Evolutionary conservation across 116 monocot species (phyloP).

Genomic region (Trichopus zeylanicus): DNA sequence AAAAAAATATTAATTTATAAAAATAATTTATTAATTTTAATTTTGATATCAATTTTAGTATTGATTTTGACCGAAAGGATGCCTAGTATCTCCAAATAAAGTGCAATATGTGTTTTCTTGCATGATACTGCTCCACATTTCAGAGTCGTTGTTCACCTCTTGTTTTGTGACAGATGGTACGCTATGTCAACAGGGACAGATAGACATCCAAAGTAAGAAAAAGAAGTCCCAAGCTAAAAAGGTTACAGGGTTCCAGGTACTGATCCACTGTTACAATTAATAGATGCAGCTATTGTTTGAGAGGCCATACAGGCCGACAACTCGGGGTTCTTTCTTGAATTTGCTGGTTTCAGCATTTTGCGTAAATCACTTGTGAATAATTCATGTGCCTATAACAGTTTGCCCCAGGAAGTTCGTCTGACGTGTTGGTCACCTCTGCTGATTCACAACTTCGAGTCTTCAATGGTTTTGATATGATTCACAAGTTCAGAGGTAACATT

Average conservation of each 20-base stretch:
- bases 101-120: background rate
- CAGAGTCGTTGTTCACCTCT: slow-evolving; percentile 2
- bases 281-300: too few species aligned
- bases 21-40: too few species aligned
- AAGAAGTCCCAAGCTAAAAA: slow-evolving; percentile 74
- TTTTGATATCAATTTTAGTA: too few species aligned
- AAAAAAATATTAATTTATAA: too few species aligned
- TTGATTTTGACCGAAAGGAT: too few species aligned
- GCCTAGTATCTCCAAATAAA: too few species aligned
- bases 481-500: slow-evolving; percentile 82
- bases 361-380: background rate
- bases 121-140: background rate
- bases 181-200: slow-evolving; percentile 58
- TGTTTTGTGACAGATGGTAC: slow-evolving; percentile 47
- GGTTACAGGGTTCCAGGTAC: slow-evolving; percentile 93
- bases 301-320: too few species aligned
- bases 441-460: slow-evolving; percentile 86
- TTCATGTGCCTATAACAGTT: slow-evolving; percentile 45
- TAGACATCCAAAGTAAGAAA: slow-evolving; percentile 66
- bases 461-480: slow-evolving; percentile 58
- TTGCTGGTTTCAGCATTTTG: too few species aligned
- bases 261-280: background rate
- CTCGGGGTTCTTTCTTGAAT: too few species aligned
- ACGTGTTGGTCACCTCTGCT: slow-evolving; percentile 83
- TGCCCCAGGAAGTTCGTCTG: slow-evolving; percentile 67